Base-by-base conservation (phyloP, 2,329 filamentous ascomycete species). In the Talaromyces sp. region DNA sequence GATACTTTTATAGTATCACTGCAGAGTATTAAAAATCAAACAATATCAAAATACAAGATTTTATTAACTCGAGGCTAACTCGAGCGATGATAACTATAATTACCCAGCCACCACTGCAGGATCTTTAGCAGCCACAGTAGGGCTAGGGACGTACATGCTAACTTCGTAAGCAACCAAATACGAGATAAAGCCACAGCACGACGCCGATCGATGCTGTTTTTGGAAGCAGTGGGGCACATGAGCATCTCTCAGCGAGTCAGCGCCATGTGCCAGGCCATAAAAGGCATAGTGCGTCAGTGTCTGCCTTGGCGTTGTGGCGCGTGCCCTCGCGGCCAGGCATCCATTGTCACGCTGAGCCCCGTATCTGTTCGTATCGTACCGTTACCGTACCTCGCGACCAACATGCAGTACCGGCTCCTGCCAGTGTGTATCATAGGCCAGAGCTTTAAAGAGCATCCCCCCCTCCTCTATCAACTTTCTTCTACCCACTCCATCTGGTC, bases 301-400 rank as follows among this genome's bases (percentile, higher is more conserved):
- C 19, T 8, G 24, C 21, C 51, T 32, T 29, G 27, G 51, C 19
- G 21, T 51, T 27, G 49, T 52, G 49, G 49, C 49, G 49, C 49
- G 49, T 52, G 49, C 7, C 17, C 43, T 3, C 3, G 19, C 2
- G 19, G n/a, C 26, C 9, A 50, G 43, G 43, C 43, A 26, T 52
- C 49, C 13, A 17, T 19, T n/a, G 27, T 29, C 8, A n/a, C 13
- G 43, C 43, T 46, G 43, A 46, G 43, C 43, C 52, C 52, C 7
- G 55, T 41, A 32, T 38, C 43, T 43, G 19, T 10, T 32, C 27
- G 26, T 54, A 53, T 52, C 55, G 56, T 58, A 58, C 56, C 38
- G 58, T 58, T 55, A 61, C 59, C 21, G 53, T 55, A 58, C 50
- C 27, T 43, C 41, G 41, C 17, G 41, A 43, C 41, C 41, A 43